These are phyloP conservation scores for Mucuna pruriens DNA, from an alignment of 306 rosid species.

Conservation along the genomic window DNA sequence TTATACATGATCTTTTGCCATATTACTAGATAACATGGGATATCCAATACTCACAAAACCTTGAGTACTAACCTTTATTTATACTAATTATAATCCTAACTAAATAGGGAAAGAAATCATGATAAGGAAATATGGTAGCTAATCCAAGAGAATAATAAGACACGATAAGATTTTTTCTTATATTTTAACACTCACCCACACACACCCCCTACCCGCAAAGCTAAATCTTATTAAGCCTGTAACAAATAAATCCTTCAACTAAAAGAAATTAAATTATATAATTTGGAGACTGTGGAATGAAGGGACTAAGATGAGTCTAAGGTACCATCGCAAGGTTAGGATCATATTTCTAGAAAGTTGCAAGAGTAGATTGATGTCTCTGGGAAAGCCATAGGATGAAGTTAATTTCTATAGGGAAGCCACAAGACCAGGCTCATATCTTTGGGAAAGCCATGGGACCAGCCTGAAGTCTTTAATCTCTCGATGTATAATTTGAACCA, in stretches of 20 bases:
- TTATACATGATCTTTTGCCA: no score
- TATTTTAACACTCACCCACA: no score
- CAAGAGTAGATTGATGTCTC: not conserved
- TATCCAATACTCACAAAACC: no score
- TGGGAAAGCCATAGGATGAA: not conserved
- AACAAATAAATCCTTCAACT: no score
- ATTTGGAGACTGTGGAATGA: not conserved
- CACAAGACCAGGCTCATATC: not conserved
- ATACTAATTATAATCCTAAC: not conserved
- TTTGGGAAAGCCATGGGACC: not conserved
- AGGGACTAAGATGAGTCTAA: no score
- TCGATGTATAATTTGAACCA: not conserved
- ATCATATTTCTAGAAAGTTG: not conserved
- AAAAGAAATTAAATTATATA: no score
- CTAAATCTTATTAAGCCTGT: no score
- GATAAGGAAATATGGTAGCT: not conserved
- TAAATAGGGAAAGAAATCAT: no score
- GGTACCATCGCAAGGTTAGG: not conserved
- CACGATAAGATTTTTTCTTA: no score
- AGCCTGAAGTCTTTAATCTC: not conserved
- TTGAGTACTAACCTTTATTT: not conserved
- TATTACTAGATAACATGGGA: no score
- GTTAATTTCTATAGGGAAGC: not conserved
- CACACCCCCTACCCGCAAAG: no score
- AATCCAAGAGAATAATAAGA: no score